phyloP scores from a whole-genome alignment of 2,329 filamentous ascomycete species.

The Cladosporium sp. region DNA sequence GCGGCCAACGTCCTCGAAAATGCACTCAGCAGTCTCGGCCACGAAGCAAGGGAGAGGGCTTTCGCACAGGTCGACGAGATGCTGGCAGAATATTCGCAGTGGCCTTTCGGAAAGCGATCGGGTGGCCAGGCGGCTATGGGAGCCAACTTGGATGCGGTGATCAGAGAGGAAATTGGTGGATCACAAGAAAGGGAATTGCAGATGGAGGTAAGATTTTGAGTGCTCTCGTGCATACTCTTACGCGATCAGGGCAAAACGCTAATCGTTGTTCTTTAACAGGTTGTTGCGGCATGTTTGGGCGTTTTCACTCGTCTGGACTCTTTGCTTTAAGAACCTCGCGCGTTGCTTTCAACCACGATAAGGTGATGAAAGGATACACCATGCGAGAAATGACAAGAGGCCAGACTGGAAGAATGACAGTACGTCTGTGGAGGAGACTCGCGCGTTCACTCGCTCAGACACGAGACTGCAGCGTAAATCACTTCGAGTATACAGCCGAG shows the following conservation, averaged over 20 bases:
- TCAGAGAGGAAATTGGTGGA: conserved; percentile 80
- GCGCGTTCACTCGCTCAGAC: neutral
- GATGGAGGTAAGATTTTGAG: conserved; percentile 65
- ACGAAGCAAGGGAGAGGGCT: conserved; percentile 88
- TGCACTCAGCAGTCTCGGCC: conserved; percentile 86
- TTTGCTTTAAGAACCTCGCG: conserved; percentile 62
- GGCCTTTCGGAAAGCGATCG: conserved; percentile 82
- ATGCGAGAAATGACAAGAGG: neutral
- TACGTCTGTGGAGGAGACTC: neutral
- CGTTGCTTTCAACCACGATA: neutral
- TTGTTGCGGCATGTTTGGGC: conserved; percentile 90
- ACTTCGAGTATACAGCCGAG: neutral
- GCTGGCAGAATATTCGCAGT: conserved; percentile 93
- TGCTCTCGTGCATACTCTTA: neutral
- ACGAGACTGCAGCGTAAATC: neutral
- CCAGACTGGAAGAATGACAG: neutral
- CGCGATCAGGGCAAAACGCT: conserved; percentile 16
- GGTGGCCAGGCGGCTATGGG: conserved; percentile 78
- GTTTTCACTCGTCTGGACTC: conserved; percentile 98
- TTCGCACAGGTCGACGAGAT: conserved; percentile 97
- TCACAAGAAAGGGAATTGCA: conserved; percentile 93
- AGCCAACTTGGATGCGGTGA: conserved; percentile 83
- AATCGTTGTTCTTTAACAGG: conserved; percentile 40
- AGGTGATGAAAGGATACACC: neutral
- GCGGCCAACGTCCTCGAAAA: conserved; percentile 98